Base-by-base conservation (phyloP, 164 flowering plant species). In the Annona cherimola region DNA sequence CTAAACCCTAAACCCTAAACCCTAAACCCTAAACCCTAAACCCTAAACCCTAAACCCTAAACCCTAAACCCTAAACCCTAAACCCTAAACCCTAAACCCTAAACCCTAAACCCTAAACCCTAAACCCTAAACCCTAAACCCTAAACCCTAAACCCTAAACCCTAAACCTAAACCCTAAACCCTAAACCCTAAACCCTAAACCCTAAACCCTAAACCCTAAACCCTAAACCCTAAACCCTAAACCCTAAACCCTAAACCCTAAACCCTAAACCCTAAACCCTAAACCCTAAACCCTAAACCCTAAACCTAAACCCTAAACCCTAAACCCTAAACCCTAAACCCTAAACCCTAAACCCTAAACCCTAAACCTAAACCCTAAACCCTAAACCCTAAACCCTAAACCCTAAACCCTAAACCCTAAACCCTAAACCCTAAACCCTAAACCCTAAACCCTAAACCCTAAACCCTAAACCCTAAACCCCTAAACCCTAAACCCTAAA, bases 1-100 rank as follows among this genome's bases (percentile, higher is more conserved):
- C 78, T 70, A 57, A 71, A 76, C 67, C 78, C 78, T 71, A 66
- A 76, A 76, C 45, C 74, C 71, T 45, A 54, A 76, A 71, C 61
- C 77, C 73, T 44, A 45, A 75, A 69, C 42, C 73, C 73, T 19
- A 19, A 75, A 69, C 44, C 75, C 73, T 42, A 6, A 70, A 69
- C 57, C 77, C 72, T 42, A 14, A 75, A 69, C 45, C 77, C 72
- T 42, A 50, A 75, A 69, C 61, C 77, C 71, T 41, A 50, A 75
- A 69, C 61, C 77, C 71, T 19, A 63, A 75, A 63, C 68, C 77
- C 77, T 46, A 39, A 75, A 75, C 45, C 73, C 73, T 57, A 46
- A 70, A 75, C 62, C 69, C 73, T 71, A 65, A 70, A 75, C 73
- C 69, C 77, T 65, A 45, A 75, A 57, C 4, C 61, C 61, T 11